Base-by-base conservation (phyloP, 495 filamentous ascomycete species). In the Neurospora tetrasperma region DNA sequence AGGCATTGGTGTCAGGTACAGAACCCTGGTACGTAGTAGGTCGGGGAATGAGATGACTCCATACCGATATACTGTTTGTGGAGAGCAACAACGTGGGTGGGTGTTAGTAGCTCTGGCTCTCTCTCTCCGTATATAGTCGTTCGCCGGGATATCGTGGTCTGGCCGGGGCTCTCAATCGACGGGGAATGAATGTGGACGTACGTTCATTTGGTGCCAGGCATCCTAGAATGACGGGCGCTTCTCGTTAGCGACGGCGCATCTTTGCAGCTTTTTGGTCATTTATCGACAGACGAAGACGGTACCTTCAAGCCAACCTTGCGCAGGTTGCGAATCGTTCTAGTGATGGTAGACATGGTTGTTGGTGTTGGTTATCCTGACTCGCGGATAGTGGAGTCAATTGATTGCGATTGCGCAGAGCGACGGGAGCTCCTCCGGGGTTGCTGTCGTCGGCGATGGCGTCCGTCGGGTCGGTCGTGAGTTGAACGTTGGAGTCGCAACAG, bases 161-260 rank as follows among this genome's bases (percentile, higher is more conserved):
- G 20, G 46, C 11, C 20, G 20, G 20, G 46, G 12, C 54, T 66
- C 54, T 66, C 54, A 66, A 1, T 18, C 41, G 72, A 46, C 43
- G 69, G 69, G 41, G 54, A 70, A 72, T 31, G 31, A 59, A 69
- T 73, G 44, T 75, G 46, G 71, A 86, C 88, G 81, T 90, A 97
- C 94, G 84, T 94, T 90, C 88, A 99, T 89, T 85, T 99, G 96
- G 82, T 94, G 92, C 82, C 84, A 91, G 85, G 90, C 94, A 78
- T 97, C 92, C 94, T 97, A 79, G 71, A 62, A 54, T 75, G 72
- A 76, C 69, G 71, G 43, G 44, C 10, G 14, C 1, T 14, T 7
- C 11, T 59, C 48, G 71, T 79, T 71, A 78, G 72, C 76, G 73
- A 76, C 71, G 75, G 74, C 69, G 70, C 70, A 73, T 20, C 35